phyloP scores from a whole-genome alignment of 2,329 filamentous ascomycete species.

The Phialophora chinensis region DNA sequence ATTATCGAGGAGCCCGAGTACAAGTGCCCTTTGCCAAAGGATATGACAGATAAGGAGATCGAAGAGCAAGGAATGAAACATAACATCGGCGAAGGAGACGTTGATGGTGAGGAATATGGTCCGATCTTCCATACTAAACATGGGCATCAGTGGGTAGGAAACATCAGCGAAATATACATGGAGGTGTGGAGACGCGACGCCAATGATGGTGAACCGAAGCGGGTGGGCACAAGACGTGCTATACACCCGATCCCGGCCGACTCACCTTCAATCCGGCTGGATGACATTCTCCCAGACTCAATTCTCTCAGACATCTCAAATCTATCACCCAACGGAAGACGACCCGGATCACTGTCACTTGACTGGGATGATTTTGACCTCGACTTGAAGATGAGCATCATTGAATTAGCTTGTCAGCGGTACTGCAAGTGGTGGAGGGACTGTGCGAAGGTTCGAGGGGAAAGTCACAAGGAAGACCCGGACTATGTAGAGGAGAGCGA shows the following conservation, averaged over 20 bases:
- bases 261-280: background rate
- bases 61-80: background rate
- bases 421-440: background rate
- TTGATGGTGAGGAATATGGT: background rate
- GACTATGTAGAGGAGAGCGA: background rate
- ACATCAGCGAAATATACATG: background rate
- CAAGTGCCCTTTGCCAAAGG: background rate
- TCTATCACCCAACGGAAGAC: background rate
- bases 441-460: background rate
- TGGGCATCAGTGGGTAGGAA: background rate
- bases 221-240: background rate
- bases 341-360: background rate
- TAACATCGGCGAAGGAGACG: background rate
- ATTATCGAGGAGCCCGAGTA: conserved; percentile 2
- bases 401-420: background rate
- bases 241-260: background rate
- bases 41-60: conserved; percentile 1
- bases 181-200: background rate
- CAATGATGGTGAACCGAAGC: background rate
- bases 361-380: background rate
- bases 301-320: background rate
- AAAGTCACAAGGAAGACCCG: background rate
- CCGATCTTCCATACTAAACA: background rate
- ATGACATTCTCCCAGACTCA: background rate
- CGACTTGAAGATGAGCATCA: background rate